These are phyloP conservation scores for Citrus sinensis DNA, from an alignment of 345 rosid species.

Conservation along the genomic window DVS_A1.0 CM039163.1:19567501-19568000, in stretches of 20 bases:
- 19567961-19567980: background rate
- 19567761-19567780: conserved; percentile 35
- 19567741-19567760: background rate
- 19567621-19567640: no score
- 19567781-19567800: conserved; percentile 14
- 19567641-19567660: no score
- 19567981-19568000: no score
- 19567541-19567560: rapidly evolving
- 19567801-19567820: background rate
- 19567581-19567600: no score
- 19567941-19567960: conserved; percentile 5
- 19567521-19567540: rapidly evolving
- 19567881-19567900: conserved; percentile 9
- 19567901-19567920: background rate
- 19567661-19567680: no score
- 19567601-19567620: no score
- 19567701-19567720: rapidly evolving
- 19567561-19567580: no score
- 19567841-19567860: conserved; percentile 1
- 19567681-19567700: no score
- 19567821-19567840: conserved; percentile 1
- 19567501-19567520: no score
- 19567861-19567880: conserved; percentile 32
- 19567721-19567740: no score
- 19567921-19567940: background rate